Evolutionary conservation across 2,329 filamentous ascomycete species (phyloP).

Genomic region (Remersonia thermophila): DNA sequence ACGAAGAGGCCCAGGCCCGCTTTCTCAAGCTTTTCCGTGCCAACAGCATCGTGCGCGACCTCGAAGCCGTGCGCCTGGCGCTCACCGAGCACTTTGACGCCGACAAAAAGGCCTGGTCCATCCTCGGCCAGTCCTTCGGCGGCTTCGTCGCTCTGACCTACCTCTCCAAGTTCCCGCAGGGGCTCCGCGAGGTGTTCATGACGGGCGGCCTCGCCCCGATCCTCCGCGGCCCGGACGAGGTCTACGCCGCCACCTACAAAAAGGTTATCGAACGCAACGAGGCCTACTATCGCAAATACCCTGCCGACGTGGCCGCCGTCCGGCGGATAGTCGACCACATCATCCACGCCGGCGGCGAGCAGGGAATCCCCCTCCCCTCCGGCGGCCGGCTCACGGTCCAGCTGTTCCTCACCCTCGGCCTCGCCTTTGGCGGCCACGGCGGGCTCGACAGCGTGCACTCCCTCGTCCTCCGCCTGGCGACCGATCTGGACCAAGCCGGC

Average conservation of each 20-base stretch:
- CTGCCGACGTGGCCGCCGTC: slow-evolving; percentile 61
- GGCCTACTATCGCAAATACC: slow-evolving; percentile 74
- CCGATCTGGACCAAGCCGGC: slow-evolving; percentile 66
- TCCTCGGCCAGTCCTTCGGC: slow-evolving; percentile 85
- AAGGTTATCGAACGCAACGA: slow-evolving; percentile 61
- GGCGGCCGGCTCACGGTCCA: slow-evolving; percentile 62
- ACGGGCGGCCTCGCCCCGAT: slow-evolving; percentile 76
- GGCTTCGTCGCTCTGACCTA: slow-evolving; percentile 80
- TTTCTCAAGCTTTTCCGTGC: slow-evolving; percentile 80
- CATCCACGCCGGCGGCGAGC: slow-evolving; percentile 32
- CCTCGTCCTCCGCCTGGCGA: slow-evolving; percentile 55
- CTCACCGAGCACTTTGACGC: slow-evolving; percentile 58
- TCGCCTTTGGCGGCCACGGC: slow-evolving; percentile 67
- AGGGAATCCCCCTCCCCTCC: slow-evolving; percentile 49
- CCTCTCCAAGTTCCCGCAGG: slow-evolving; percentile 66
- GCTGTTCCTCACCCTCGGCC: slow-evolving; percentile 65
- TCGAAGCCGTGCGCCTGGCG: slow-evolving; percentile 68
- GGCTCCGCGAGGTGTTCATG: slow-evolving; percentile 70
- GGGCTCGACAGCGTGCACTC: slow-evolving; percentile 66
- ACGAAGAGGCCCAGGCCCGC: slow-evolving; percentile 55
- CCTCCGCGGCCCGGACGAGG: slow-evolving; percentile 55
- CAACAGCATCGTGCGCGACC: slow-evolving; percentile 81
- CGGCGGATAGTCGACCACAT: slow-evolving; percentile 56
- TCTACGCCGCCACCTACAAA: slow-evolving; percentile 61
- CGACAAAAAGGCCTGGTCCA: slow-evolving; percentile 66